Base-by-base conservation (phyloP, 2,329 filamentous ascomycete genomes). In the Aspergillus thermomutatus region DNA sequence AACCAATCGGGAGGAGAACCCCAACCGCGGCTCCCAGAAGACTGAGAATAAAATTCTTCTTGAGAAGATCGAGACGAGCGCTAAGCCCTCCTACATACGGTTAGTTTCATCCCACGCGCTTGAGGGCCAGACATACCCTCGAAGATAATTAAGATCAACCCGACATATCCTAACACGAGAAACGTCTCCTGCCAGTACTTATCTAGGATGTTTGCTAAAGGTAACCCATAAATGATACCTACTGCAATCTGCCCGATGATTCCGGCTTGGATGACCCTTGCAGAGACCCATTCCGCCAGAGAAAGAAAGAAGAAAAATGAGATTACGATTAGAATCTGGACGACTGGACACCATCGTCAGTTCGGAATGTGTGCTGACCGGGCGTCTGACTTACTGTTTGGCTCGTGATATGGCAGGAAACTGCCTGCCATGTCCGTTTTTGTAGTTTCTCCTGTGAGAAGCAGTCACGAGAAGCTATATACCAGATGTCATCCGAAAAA, bases 71-170 rank as follows among this genome's bases (percentile, higher is more conserved):
- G 3, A 81, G 63, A 0, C 78, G 76, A 28, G 79, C 71, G 9
- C 75, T 73, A 17, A 82, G 67, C 1, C 79, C 79, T n/a, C 79
- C 80, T 68, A 54, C 14, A 51, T 6, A 53, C 4, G 6, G 31
- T 52, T 51, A 56, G 61, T 55, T 49, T 56, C 37, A 55, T 47
- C 14, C 49, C 40, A 53, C 49, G 26, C 34, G 6, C 21, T 31
- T 1, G 51, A 48, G 52, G 14, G 4, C 31, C 49, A n/a, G 17
- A 34, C 53, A 26, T 40, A 70, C 70, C 69, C 60, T 81, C 77
- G 55, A 81, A 81, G 43, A 81, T 80, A 55, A 82, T 80, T 41
- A 82, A 64, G 48, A 82, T 77, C 47, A 81, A 64, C 1, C 79
- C 79, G 19, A 81, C 66, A 61, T 81, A 81, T 21, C 79, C 79